Evolutionary conservation across 345 rosid species (phyloP).

Genomic region (Gossypium sturtianum): DNA sequence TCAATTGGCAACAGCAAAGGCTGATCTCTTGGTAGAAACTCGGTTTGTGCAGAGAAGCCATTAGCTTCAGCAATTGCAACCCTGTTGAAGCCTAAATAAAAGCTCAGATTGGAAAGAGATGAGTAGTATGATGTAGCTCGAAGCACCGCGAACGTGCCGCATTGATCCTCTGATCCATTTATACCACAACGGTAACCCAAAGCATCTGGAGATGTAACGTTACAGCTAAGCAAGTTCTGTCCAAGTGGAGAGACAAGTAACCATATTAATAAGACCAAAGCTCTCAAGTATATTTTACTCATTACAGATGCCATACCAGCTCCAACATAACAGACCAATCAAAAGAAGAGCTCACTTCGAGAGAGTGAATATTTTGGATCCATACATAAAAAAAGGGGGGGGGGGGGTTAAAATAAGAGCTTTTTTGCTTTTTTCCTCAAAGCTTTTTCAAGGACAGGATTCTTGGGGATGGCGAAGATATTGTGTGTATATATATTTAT

Average conservation of each 20-base stretch:
- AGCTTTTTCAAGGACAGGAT: constrained; percentile 31
- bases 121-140: constrained; percentile 45
- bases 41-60: constrained; percentile 43
- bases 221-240: constrained; percentile 46
- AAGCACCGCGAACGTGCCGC: constrained; percentile 55
- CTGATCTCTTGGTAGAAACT: constrained; percentile 43
- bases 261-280: constrained; percentile 35
- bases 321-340: constrained; percentile 15
- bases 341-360: constrained; percentile 12
- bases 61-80: constrained; percentile 38
- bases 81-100: constrained; percentile 45
- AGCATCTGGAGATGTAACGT: constrained; percentile 37
- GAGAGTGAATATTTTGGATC: constrained; percentile 51
- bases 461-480: constrained; percentile 41
- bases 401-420: constrained; percentile 1
- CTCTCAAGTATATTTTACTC: constrained; percentile 28
- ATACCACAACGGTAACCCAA: constrained; percentile 43
- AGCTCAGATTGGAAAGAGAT: constrained; percentile 54
- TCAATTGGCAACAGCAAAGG: constrained; percentile 52
- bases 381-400: constrained; percentile 22
- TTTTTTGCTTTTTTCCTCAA: constrained; percentile 1
- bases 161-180: constrained; percentile 27
- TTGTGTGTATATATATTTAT: constrained; percentile 14
- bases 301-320: constrained; percentile 37
- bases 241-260: constrained; percentile 30